Evolutionary conservation across 306 rosid species (phyloP).

Genomic region (Citrullus colocynthis): DNA sequence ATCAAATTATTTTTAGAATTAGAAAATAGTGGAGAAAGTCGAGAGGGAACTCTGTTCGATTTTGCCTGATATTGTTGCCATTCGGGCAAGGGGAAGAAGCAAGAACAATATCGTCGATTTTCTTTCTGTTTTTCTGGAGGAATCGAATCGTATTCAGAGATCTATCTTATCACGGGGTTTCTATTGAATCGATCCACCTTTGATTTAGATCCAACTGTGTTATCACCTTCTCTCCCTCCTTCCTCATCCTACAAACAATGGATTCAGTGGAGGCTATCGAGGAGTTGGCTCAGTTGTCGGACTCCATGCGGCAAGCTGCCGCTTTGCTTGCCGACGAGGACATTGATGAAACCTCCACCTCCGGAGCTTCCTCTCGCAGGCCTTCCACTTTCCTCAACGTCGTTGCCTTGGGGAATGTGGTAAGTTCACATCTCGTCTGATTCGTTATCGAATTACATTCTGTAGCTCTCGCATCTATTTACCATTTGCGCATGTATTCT

Average conservation of each 20-base stretch:
- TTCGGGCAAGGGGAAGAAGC: neutral
- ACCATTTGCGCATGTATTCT: neutral
- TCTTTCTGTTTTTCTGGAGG: neutral
- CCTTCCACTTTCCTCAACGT: constrained; percentile 84
- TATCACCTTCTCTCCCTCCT: neutral
- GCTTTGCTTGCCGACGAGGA: constrained; percentile 92
- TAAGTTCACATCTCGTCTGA: constrained; percentile 27
- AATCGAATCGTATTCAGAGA: neutral
- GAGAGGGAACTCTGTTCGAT: neutral
- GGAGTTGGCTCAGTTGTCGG: constrained; percentile 74
- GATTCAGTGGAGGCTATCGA: constrained; percentile 87
- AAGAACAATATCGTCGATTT: neutral
- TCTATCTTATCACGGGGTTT: neutral
- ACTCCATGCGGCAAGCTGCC: constrained; percentile 82
- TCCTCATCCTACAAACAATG: neutral
- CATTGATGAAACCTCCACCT: constrained; percentile 46
- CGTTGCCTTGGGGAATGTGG: constrained; percentile 87
- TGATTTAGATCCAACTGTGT: constrained; percentile 7
- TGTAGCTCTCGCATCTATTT: neutral
- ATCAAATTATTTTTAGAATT: neutral
- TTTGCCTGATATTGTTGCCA: neutral
- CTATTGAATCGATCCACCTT: neutral
- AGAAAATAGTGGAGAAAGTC: neutral
- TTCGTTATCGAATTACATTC: neutral
- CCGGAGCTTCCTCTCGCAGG: constrained; percentile 42